Conservation (phyloP, 1,139 yeast genomes). For the Saccharomyces hybrid region DNA sequence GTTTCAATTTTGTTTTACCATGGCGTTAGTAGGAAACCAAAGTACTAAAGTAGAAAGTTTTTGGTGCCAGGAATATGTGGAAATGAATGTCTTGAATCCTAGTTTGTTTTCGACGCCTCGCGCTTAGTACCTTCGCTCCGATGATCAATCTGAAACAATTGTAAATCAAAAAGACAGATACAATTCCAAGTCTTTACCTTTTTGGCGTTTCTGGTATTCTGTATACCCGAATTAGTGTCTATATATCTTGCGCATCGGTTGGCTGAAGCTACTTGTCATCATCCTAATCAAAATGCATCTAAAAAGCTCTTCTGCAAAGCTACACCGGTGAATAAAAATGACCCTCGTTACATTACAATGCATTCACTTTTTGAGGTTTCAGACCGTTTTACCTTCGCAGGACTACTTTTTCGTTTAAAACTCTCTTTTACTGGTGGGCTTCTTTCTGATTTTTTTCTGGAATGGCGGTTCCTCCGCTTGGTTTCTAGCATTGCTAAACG, state of each 20-base stretch:
- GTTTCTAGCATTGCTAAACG: background rate
- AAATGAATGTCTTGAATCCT: too few species aligned
- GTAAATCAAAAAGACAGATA: background rate
- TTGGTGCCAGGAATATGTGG: background rate
- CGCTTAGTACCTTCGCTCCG: background rate
- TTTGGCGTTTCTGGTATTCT: background rate
- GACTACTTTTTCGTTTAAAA: slow-evolving; percentile 2
- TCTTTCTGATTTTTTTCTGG: slow-evolving; percentile 8
- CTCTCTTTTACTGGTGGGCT: slow-evolving; percentile 3
- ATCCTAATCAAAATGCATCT: too few species aligned
- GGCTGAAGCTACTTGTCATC: too few species aligned
- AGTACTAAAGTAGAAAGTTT: background rate
- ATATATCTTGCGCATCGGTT: too few species aligned
- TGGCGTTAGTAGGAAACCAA: too few species aligned
- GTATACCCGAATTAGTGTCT: background rate
- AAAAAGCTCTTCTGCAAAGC: background rate
- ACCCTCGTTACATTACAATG: background rate
- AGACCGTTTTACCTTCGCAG: background rate
- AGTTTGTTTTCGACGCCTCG: background rate
- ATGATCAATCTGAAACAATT: background rate
- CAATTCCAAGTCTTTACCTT: background rate
- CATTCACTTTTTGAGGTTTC: background rate
- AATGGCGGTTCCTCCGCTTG: slow-evolving; percentile 8
- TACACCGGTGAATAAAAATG: background rate
- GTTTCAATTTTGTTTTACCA: too few species aligned